phyloP scores from a whole-genome alignment of 2,329 filamentous ascomycete genomes.

The Drechslerella coelobrocha region DNA sequence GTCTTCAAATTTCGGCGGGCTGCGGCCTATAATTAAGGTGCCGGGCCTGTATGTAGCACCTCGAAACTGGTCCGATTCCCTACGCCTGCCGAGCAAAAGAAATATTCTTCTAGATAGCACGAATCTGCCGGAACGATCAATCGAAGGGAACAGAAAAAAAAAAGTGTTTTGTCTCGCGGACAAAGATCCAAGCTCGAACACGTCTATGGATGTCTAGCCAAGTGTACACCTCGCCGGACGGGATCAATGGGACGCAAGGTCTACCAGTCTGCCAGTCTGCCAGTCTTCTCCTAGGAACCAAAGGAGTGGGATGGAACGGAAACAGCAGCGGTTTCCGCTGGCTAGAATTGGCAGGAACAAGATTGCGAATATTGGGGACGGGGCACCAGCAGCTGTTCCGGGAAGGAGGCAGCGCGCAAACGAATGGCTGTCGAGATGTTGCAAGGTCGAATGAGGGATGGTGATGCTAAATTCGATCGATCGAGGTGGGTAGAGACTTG shows the following conservation, averaged over 20 bases:
- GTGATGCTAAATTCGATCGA: slow-evolving; percentile 32
- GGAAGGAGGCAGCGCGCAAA: slow-evolving; percentile 42
- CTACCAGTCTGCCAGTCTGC: background rate
- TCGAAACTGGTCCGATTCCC: slow-evolving; percentile 14
- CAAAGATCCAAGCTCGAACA: too few relatives aligned
- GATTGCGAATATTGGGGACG: slow-evolving; percentile 38
- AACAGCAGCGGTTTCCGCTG: slow-evolving; percentile 44
- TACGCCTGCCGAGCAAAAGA: background rate
- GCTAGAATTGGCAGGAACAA: slow-evolving; percentile 50
- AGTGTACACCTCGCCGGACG: background rate
- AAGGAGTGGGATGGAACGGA: slow-evolving; percentile 47
- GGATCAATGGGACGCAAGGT: too few relatives aligned
- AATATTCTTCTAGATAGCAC: too few relatives aligned
- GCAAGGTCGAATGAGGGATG: slow-evolving; percentile 20
- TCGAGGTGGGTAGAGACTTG: slow-evolving; percentile 34
- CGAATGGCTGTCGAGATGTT: slow-evolving; percentile 38
- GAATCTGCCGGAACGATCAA: slow-evolving; percentile 14
- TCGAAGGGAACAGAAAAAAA: background rate
- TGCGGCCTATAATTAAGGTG: slow-evolving; percentile 24
- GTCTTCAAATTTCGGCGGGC: background rate
- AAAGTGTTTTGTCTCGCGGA: background rate
- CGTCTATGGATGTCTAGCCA: background rate
- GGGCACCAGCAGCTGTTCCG: slow-evolving; percentile 45
- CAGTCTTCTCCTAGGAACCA: slow-evolving; percentile 13
- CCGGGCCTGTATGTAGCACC: slow-evolving; percentile 10